Conservation (phyloP, 352 stramenopile species). For the Pythium brassicae region DNA sequence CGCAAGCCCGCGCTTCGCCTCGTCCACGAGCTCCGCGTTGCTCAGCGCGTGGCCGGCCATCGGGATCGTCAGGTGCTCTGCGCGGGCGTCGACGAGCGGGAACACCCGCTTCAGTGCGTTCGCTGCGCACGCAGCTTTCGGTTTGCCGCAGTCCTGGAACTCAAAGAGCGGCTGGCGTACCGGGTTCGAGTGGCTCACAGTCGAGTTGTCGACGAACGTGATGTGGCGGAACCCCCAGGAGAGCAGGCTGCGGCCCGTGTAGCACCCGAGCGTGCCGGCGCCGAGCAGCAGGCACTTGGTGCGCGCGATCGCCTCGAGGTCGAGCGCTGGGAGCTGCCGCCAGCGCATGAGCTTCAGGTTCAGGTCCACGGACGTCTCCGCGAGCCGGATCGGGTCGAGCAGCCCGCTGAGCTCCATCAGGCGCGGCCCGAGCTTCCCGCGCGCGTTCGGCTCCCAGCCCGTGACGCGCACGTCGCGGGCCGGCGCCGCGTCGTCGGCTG, state of each 20-base stretch:
- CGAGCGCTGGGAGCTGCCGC: slow-evolving; percentile 92
- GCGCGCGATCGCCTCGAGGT: slow-evolving; percentile 87
- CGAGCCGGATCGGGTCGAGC: slow-evolving; percentile 86
- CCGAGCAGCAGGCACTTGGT: slow-evolving; percentile 96
- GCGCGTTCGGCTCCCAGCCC: slow-evolving; percentile 74
- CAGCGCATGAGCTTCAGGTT: slow-evolving; percentile 99
- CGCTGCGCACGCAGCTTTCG: slow-evolving; percentile 93
- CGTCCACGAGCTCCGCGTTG: slow-evolving; percentile 47
- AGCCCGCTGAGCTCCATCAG: slow-evolving; percentile 71
- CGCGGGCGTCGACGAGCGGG: slow-evolving; percentile 86
- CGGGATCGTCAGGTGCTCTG: slow-evolving; percentile 94
- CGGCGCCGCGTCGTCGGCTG: slow-evolving; percentile 21
- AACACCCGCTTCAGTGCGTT: slow-evolving; percentile 91
- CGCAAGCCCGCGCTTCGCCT: slow-evolving; percentile 65
- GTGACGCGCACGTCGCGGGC: slow-evolving; percentile 29
- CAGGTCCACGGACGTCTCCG: slow-evolving; percentile 95
- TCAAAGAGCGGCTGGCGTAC: slow-evolving; percentile 97
- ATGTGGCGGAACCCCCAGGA: slow-evolving; percentile 98
- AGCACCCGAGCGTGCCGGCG: slow-evolving; percentile 96
- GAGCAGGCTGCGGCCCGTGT: slow-evolving; percentile 92
- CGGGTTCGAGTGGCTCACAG: slow-evolving; percentile 97
- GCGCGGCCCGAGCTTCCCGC: slow-evolving; percentile 67
- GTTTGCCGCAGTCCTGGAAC: slow-evolving; percentile 92
- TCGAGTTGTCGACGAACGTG: slow-evolving; percentile 97
- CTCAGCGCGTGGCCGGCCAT: slow-evolving; percentile 96